Evolutionary conservation across 306 rosid genomes (phyloP), one percentile per base, ranked within the genome.

Genomic region (Sophora flavescens): DNA sequence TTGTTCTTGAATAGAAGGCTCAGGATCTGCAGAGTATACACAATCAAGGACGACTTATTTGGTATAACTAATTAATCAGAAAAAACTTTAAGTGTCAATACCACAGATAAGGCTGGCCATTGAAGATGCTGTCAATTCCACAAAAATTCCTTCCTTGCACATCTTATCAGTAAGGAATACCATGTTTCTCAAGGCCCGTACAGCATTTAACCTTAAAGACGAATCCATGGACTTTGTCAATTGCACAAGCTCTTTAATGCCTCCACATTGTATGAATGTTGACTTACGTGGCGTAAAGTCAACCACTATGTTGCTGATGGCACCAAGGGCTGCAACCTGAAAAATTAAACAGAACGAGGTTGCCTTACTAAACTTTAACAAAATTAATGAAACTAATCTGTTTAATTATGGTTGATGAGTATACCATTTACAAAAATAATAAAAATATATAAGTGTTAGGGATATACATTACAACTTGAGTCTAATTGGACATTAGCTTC

Each of bases 311-410:
- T 95, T 95, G 87, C 97, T 83, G 54, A 92, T 59, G 66, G 90
- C 96, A 74, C 93, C 85, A 70, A 95, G 93, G 42, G 97, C 96
- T 38, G 97, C 97, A 84, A 89, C 87, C 99, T 95, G 93, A 72
- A 85, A 83, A 79, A 85, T 30, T 77, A 72, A 16, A 85, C 11
- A 66, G 63, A 70, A 72, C 59, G 26, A 50, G 36, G 33, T 32
- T 44, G 33, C 17, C 66, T 70, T 65, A 73, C 57, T 48, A 65
- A 33, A 56, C 11, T 75, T 70, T 12, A 28, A 28, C 52, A 70
- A 12, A 14, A 38, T 18, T 57, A 51, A 58, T 18, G 22, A 74
- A 28, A 61, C 69, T 11, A 32, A 50, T 47, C 69, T 33, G 16
- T 32, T 63, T 62, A 53, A 56, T 28, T 72, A 41, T 62, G 68